Conservation (phyloP, 2,329 filamentous ascomycete species). For the Aphanocladium album region DNA sequence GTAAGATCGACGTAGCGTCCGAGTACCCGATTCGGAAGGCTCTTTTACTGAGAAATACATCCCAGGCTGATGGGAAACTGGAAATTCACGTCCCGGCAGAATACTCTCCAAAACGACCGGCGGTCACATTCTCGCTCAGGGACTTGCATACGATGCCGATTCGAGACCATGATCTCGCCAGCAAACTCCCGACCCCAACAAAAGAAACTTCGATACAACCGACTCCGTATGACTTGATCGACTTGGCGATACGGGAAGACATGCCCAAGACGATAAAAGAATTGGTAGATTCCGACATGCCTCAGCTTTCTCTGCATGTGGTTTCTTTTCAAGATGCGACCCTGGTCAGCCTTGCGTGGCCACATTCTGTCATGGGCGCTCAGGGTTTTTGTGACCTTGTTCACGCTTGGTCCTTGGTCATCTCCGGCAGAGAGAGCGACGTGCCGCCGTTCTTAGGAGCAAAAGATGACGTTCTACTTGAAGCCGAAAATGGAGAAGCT, state of each 20-base stretch:
- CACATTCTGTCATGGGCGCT: neutral
- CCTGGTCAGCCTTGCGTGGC: conserved; percentile 1
- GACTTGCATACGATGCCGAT: neutral
- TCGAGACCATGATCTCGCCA: neutral
- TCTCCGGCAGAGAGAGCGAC: neutral
- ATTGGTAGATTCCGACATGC: neutral
- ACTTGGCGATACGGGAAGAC: neutral
- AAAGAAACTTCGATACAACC: neutral
- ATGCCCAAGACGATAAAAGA: neutral
- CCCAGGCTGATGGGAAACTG: neutral
- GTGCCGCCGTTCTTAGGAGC: neutral
- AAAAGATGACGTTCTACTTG: neutral
- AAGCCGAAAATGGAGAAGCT: neutral
- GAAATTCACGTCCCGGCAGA: conserved; percentile 2
- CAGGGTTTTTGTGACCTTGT: neutral
- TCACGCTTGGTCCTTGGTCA: neutral
- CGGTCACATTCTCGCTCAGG: neutral
- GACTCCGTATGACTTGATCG: neutral
- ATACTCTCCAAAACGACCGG: neutral
- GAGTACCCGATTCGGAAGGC: too few species aligned
- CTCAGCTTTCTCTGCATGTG: neutral
- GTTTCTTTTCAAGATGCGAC: neutral
- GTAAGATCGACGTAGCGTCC: neutral
- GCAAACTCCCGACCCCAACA: neutral
- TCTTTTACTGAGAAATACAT: neutral